Evolutionary conservation across 495 filamentous ascomycete genomes (phyloP), one percentile per base, ranked within the genome.

Genomic region (Achaetomiella virescens): DNA sequence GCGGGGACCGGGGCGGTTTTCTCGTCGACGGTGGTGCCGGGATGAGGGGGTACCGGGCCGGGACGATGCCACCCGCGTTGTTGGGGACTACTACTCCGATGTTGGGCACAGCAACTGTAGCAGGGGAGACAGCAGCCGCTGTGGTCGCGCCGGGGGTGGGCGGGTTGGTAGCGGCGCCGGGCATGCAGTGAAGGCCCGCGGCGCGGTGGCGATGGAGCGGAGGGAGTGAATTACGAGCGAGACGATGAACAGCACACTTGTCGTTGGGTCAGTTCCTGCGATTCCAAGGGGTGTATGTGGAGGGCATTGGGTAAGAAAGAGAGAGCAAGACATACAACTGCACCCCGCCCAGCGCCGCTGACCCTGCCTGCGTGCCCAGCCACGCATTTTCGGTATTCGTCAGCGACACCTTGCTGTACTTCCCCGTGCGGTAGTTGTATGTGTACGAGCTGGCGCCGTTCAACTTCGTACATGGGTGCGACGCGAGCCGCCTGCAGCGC

Each of bases 311-410:
- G 57, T 29, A 15, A 9, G 22, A 45, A 29, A 20, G 33, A 3
- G 11, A 29, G n/a, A n/a, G n/a, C n/a, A n/a, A n/a, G n/a, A 64
- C 73, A 54, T 66, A 77, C 76, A 77, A 75, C 38, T 77, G 61
- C 0, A 79, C 9, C 36, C 65, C 74, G 15, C 74, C 76, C 14
- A 78, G 21, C 0, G 18, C 48, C 4, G 58, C 56, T 11, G 56
- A 59, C 8, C 35, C 51, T 2, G 33, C 59, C 67, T 53, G 49
- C 29, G 27, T 24, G 9, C 18, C 22, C 17, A 36, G n/a, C 61
- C 61, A 15, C 65, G 66, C 1, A 64, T 69, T 10, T 61, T 64
- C 45, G 12, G 9, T 0, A 9, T 10, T 31, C 1, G 33, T 3
- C 6, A 69, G 52, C 29, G 61, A 62, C 24, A 55, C 58, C 6